Conservation (phyloP, 306 rosid species). For the Dryas drummondii region DNA sequence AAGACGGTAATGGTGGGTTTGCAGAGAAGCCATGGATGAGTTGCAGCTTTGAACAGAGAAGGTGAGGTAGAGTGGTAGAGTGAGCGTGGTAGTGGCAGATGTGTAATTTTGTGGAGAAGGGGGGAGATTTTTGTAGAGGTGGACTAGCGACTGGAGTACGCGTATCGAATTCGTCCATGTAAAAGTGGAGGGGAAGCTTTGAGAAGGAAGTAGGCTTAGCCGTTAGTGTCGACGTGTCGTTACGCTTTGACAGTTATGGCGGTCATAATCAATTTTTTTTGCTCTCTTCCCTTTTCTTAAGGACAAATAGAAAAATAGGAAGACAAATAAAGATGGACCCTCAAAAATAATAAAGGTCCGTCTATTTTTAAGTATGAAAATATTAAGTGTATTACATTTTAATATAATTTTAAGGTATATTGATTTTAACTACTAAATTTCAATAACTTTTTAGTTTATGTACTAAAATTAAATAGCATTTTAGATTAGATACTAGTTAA, state of each 20-base stretch:
- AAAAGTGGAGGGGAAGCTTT: background rate
- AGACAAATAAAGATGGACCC: too few relatives aligned
- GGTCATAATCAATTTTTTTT: background rate
- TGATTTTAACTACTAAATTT: too few relatives aligned
- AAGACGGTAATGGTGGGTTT: slow-evolving; percentile 38
- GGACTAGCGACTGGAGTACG: background rate
- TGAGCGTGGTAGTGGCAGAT: slow-evolving; percentile 27
- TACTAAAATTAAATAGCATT: too few relatives aligned
- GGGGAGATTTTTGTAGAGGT: background rate
- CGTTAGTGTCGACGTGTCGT: slow-evolving; percentile 10
- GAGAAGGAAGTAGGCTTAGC: background rate
- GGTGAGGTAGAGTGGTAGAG: too few relatives aligned
- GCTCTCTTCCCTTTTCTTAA: too few relatives aligned
- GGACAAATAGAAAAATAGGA: too few relatives aligned
- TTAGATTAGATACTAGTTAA: too few relatives aligned
- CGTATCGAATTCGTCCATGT: background rate
- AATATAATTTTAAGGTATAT: too few relatives aligned
- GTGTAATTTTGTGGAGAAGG: slow-evolving; percentile 24
- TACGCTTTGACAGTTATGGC: background rate
- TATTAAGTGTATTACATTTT: too few relatives aligned
- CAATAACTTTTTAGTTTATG: too few relatives aligned
- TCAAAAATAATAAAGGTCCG: too few relatives aligned
- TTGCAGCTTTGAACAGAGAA: background rate
- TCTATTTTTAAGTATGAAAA: too few relatives aligned
- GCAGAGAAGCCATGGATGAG: slow-evolving; percentile 56